A percentile compares a stretch with the other conserved stretches of the same genome.
Conservation (phyloP, 2,329 filamentous ascomycete species). For the Pochonia chlamydosporia region DNA sequence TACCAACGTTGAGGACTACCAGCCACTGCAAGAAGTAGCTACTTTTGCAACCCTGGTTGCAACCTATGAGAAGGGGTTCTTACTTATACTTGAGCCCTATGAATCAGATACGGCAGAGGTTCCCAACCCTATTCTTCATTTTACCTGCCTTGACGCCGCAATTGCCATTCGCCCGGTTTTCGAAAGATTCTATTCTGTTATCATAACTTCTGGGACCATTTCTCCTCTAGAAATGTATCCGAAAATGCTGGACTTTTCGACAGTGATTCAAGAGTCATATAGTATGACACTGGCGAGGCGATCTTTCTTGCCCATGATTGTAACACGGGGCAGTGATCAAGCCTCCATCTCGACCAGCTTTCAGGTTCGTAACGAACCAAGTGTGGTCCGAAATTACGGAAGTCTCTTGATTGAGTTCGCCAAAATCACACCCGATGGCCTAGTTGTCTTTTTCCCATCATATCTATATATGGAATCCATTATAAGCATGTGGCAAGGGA, state of each 20-base stretch:
- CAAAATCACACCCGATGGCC: constrained; percentile 90
- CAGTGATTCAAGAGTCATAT: constrained; percentile 95
- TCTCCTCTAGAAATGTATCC: constrained; percentile 98
- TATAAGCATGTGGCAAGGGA: constrained; percentile 98
- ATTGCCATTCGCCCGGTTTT: constrained; percentile 98
- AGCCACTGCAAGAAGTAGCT: constrained; percentile 92
- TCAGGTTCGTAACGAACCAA: constrained; percentile 90
- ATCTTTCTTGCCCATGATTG: constrained; percentile 97
- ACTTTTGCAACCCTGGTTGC: constrained; percentile 94
- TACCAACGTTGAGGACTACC: constrained; percentile 96
- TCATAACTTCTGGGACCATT: constrained; percentile 96
- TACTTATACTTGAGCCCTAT: constrained; percentile 94
- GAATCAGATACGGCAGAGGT: constrained; percentile 94
- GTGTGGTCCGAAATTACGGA: constrained; percentile 95
- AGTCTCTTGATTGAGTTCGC: constrained; percentile 91
- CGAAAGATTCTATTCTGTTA: constrained; percentile 94
- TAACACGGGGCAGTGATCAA: constrained; percentile 91
- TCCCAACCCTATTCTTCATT: constrained; percentile 93
- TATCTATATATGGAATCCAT: constrained; percentile 99
- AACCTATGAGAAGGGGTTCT: constrained; percentile 93
- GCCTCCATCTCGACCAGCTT: constrained; percentile 90
- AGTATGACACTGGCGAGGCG: constrained; percentile 89
- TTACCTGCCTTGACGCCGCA: constrained; percentile 92
- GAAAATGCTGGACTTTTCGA: constrained; percentile 91
- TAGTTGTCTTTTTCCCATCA: constrained; percentile 99